Evolutionary conservation across 768 basidiomycete genomes (phyloP), one percentile per base, ranked within the genome.

Genomic region (Russula earlei): DNA sequence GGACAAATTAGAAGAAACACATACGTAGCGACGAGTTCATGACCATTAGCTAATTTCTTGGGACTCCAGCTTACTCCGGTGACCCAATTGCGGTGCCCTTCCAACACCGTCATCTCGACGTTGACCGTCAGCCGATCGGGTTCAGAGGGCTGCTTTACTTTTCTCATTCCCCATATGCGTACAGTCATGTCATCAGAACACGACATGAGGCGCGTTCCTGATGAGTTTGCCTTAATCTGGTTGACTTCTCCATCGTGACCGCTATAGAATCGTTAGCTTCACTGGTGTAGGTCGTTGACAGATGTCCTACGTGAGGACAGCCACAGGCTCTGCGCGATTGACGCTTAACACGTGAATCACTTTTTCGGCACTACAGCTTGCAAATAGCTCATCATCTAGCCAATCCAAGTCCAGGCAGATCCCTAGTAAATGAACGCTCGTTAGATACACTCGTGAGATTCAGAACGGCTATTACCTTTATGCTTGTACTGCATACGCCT

Each of bases 321-420:
- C 80, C 41, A 88, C 67, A 0, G 86, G 81, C 40, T 75, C 73
- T 5, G 68, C 63, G 40, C 74, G 71, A 45, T 77, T 76, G 40
- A 87, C 67, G 48, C 76, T 75, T 70, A 83, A 75, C 10, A 91
- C 74, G 52, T 81, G 76, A 42, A 89, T 78, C 20, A 74, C 66
- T 37, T 73, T 72, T 67, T 91, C 87, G 17, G 85, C 83, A 37
- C 87, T 85, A 63, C 83, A 84, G 48, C 80, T 87, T 25, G 79
- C 85, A 62, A 90, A 91, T 3, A 76, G 77, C 20, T 77, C 74
- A 17, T 87, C 82, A 52, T 80, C 77, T 17, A 91, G 61, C 89
- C 89, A 91, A 54, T 87, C 87, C 11, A 86, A 77, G 64, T 91
- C 89, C 64, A 91, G 68, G 67, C 87, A 89, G 63, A 85, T 87